Percentiles rank a stretch among this genome's conserved stretches.
These are phyloP conservation scores for Neurospora sp. DNA, from an alignment of 495 filamentous ascomycete genomes.

Conservation along the genomic window DNA sequence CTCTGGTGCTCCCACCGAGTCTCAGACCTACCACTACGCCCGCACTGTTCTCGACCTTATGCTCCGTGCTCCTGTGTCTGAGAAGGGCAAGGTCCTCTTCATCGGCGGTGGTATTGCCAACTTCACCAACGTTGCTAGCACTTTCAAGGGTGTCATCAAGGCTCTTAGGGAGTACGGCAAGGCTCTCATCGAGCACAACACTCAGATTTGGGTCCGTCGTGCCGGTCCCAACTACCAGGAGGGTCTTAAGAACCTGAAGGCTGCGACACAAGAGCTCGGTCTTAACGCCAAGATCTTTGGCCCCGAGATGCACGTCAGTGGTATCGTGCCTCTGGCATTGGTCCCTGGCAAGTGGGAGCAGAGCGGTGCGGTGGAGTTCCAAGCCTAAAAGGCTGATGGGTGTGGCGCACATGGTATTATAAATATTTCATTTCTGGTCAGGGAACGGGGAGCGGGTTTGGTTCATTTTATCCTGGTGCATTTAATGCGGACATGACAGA, in stretches of 20 bases:
- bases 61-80: conserved; percentile 77
- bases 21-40: conserved; percentile 97
- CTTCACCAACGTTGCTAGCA: conserved; percentile 95
- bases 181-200: conserved; percentile 87
- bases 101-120: conserved; percentile 99
- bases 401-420: background rate
- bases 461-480: background rate
- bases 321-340: conserved; percentile 55
- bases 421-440: conserved; percentile 4
- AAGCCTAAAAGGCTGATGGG: conserved; percentile 25
- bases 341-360: conserved; percentile 44
- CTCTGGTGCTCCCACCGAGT: conserved; percentile 95
- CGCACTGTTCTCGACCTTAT: conserved; percentile 94
- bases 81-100: conserved; percentile 96
- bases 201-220: conserved; percentile 98
- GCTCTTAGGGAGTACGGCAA: conserved; percentile 87
- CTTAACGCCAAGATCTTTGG: conserved; percentile 95
- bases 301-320: conserved; percentile 81
- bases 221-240: conserved; percentile 99
- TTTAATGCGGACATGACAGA: conserved; percentile 1
- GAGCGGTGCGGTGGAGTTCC: conserved; percentile 45
- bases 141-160: conserved; percentile 99
- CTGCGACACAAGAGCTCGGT: conserved; percentile 83
- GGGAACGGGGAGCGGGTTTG: background rate
- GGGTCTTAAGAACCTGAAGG: conserved; percentile 99